Conservation (phyloP, 2,329 filamentous ascomycete species). For the Lachnum nothofagi region DNA sequence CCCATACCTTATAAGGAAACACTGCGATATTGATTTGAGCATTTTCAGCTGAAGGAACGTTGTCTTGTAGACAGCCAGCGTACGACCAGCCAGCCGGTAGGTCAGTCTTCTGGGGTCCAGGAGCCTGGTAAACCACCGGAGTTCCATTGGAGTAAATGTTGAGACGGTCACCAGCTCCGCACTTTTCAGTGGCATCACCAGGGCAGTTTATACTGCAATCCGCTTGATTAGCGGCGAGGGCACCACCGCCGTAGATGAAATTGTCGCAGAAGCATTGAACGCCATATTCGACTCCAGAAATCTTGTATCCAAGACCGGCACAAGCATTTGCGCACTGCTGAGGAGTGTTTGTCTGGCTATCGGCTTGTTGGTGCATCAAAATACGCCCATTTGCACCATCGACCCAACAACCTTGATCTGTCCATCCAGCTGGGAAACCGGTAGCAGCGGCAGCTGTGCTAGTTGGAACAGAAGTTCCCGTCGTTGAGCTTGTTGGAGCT, state of each 20-base stretch:
- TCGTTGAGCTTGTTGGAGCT: slow-evolving; percentile 3
- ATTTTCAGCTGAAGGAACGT: slow-evolving; percentile 54
- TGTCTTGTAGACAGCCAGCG: slow-evolving; percentile 36
- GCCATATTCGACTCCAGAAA: slow-evolving; percentile 35
- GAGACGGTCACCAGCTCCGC: slow-evolving; percentile 30
- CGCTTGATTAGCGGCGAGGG: slow-evolving; percentile 30
- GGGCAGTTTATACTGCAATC: slow-evolving; percentile 29
- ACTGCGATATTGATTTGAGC: slow-evolving; percentile 34
- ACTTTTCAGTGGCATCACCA: slow-evolving; percentile 29
- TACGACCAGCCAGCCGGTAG: slow-evolving; percentile 22
- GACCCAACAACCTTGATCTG: slow-evolving; percentile 25
- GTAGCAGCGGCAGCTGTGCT: slow-evolving; percentile 12
- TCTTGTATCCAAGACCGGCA: slow-evolving; percentile 24
- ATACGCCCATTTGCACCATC: slow-evolving; percentile 25
- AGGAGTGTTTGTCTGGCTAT: slow-evolving; percentile 18
- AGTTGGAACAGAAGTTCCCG: neutral
- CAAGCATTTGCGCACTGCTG: slow-evolving; percentile 34
- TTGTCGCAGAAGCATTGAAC: slow-evolving; percentile 31
- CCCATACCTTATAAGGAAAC: slow-evolving; percentile 25
- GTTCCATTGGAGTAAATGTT: slow-evolving; percentile 20
- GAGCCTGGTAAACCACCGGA: slow-evolving; percentile 23
- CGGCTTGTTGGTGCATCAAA: slow-evolving; percentile 19
- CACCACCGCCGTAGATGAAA: slow-evolving; percentile 24
- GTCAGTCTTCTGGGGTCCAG: slow-evolving; percentile 34
- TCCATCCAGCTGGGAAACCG: slow-evolving; percentile 24